phyloP scores from a whole-genome alignment of 192 early-diverging fungal genomes.

The Nowakowskiella sp. region DNA sequence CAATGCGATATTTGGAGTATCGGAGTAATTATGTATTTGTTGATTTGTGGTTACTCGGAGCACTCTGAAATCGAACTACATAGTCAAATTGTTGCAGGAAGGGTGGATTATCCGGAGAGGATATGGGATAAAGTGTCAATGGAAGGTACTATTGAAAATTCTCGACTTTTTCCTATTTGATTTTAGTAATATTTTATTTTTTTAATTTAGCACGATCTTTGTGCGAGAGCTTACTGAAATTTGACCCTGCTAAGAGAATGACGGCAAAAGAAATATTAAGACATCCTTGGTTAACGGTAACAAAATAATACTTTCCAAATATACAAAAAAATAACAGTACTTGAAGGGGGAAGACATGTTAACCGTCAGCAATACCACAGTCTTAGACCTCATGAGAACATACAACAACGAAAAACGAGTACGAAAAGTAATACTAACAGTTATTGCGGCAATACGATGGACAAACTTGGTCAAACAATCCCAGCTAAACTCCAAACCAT shows the following conservation, averaged over 20 bases:
- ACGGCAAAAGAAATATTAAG: conserved; percentile 35
- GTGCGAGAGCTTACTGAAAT: conserved; percentile 27
- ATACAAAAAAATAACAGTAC: conserved; percentile 9
- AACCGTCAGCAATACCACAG: conserved; percentile 15
- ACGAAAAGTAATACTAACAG: conserved; percentile 15
- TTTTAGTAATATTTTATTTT: conserved; percentile 9
- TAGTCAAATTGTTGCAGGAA: conserved; percentile 28
- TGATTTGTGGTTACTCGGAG: conserved; percentile 35
- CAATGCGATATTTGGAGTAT: conserved; percentile 52
- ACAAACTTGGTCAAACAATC: too few relatives aligned
- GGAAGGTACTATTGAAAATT: conserved; percentile 3
- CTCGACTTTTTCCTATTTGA: neutral
- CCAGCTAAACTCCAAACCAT: too few relatives aligned
- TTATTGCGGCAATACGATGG: conserved; percentile 20
- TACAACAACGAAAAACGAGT: conserved; percentile 35
- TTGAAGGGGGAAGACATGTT: neutral
- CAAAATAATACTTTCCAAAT: conserved; percentile 1
- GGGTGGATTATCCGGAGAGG: conserved; percentile 34
- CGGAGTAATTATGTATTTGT: conserved; percentile 41
- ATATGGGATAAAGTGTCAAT: conserved; percentile 19
- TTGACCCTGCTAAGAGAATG: conserved; percentile 44
- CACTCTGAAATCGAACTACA: conserved; percentile 25
- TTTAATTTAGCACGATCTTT: conserved; percentile 26
- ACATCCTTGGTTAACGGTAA: conserved; percentile 43
- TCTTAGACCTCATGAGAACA: conserved; percentile 38